Evolutionary conservation across 2,329 filamentous ascomycete species (phyloP).

Genomic region (Colletotrichum aenigma): DNA sequence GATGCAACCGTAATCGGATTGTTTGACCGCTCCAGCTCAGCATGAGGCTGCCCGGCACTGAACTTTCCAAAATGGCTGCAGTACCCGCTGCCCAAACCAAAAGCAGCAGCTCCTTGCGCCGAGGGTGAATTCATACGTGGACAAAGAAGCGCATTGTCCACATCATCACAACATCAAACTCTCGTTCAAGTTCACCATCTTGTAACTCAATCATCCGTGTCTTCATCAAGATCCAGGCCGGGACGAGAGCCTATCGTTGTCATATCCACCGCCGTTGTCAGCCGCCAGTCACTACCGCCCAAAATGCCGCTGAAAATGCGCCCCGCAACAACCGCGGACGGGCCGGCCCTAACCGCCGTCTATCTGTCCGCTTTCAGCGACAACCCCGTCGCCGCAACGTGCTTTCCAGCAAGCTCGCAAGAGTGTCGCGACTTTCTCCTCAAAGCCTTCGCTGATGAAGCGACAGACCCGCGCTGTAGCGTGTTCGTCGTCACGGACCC

Average conservation of each 20-base stretch:
- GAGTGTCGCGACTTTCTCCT: conserved; percentile 38
- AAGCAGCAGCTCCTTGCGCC: neutral
- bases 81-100: neutral
- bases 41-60: neutral
- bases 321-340: conserved; percentile 43
- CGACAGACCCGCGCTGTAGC: conserved; percentile 40
- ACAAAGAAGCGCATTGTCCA: neutral
- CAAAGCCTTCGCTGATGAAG: conserved; percentile 36
- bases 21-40: neutral
- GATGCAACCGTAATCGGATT: neutral
- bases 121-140: fast-evolving
- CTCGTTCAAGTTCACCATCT: too few relatives aligned
- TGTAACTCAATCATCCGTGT: too few relatives aligned
- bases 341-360: conserved; percentile 41
- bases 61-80: neutral
- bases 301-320: conserved; percentile 35
- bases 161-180: neutral
- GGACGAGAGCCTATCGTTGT: too few relatives aligned
- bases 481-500: conserved; percentile 44
- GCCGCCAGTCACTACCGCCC: neutral
- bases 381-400: conserved; percentile 38
- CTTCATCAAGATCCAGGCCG: too few relatives aligned
- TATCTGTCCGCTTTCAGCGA: conserved; percentile 50
- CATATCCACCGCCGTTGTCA: too few relatives aligned
- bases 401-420: conserved; percentile 36